Evolutionary conservation across 768 basidiomycete species (phyloP), one percentile per base, ranked within the genome.

Genomic region (Grammothele lineata): DNA sequence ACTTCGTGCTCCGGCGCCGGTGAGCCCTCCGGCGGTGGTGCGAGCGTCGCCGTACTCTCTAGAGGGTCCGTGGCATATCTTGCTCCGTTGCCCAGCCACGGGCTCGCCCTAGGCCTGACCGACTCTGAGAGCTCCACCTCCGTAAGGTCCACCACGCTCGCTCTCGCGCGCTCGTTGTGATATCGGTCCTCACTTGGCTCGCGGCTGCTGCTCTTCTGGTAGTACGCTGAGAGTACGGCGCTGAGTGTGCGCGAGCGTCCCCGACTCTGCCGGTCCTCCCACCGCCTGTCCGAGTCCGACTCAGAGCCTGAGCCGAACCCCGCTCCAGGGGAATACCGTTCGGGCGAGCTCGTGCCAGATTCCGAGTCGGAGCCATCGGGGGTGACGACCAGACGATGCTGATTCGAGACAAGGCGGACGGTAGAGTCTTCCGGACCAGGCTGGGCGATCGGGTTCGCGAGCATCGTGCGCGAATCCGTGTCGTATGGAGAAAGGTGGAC

Each of bases 1-100:
- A 81, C 47, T 9, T n/a, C n/a, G n/a, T 14, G 35, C 26, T 37
- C 9, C 12, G 18, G 34, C 12, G 7, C 7, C 12, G 42, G n/a
- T n/a, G n/a, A n/a, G n/a, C n/a, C n/a, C n/a, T n/a, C n/a, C n/a
- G n/a, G n/a, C n/a, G n/a, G n/a, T n/a, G n/a, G n/a, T n/a, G n/a
- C n/a, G n/a, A n/a, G n/a, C n/a, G n/a, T n/a, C n/a, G n/a, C n/a
- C n/a, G n/a, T n/a, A n/a, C n/a, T n/a, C n/a, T n/a, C n/a, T n/a
- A n/a, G n/a, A n/a, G n/a, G n/a, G n/a, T n/a, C n/a, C n/a, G n/a
- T n/a, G n/a, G n/a, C n/a, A n/a, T n/a, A n/a, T n/a, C n/a, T n/a
- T n/a, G n/a, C n/a, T n/a, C n/a, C n/a, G n/a, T n/a, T n/a, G n/a
- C n/a, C n/a, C n/a, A n/a, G n/a, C n/a, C n/a, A n/a, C n/a, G n/a